These are phyloP conservation scores for Sporothrix euskadiensis DNA, from an alignment of 2,329 filamentous ascomycete species.

Conservation along the genomic window DNA sequence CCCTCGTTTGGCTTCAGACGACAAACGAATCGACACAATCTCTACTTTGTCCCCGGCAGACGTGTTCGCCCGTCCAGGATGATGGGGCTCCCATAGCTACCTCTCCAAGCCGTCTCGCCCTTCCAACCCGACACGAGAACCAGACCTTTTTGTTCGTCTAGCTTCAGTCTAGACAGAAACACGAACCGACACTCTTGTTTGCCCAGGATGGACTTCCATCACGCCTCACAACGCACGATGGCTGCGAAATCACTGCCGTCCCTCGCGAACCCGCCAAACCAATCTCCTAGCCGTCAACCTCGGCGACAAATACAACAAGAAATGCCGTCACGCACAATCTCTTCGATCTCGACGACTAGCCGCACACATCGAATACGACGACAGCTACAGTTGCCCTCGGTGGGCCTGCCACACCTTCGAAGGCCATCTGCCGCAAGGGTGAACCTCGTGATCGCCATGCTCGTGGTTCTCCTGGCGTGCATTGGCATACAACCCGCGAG, in stretches of 20 bases:
- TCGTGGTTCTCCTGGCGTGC: slow-evolving; percentile 45
- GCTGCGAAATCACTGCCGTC: neutral
- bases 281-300: neutral
- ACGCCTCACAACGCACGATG: neutral
- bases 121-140: neutral
- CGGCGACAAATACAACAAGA: neutral
- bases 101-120: slow-evolving; percentile 9
- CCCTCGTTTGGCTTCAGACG: neutral
- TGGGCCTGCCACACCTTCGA: neutral
- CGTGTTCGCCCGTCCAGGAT: slow-evolving; percentile 24
- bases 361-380: slow-evolving; percentile 18
- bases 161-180: neutral
- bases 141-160: neutral
- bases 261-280: neutral
- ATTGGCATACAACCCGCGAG: slow-evolving; percentile 47
- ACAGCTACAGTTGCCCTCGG: neutral
- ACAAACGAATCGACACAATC: too few relatives aligned
- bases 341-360: neutral
- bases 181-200: neutral
- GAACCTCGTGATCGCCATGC: slow-evolving; percentile 32
- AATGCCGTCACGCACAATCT: neutral
- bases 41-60: slow-evolving; percentile 7
- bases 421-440: neutral
- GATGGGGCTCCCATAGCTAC: slow-evolving; percentile 24
- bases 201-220: neutral